Base-by-base conservation (phyloP, 805 yeast genomes). In the Candida ipomoeae region DNA sequence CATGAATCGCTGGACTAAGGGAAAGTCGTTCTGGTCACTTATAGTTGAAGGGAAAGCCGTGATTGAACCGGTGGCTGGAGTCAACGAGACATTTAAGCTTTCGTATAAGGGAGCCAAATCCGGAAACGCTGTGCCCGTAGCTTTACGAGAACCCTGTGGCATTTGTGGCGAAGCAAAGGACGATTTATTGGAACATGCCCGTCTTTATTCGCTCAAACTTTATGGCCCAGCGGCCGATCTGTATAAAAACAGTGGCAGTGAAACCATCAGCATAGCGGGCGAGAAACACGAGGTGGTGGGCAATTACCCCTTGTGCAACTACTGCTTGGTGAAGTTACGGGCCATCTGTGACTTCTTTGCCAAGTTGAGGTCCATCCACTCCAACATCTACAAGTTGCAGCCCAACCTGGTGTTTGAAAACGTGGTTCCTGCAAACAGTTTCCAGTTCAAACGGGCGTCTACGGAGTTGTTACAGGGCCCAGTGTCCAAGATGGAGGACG, bases 1-100 rank as follows among this genome's bases (percentile, higher is more conserved):
- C 45, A 66, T 73, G 42, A 71, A 65, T 55, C 59, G 77, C 51
- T 73, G 75, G 75, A 69, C 63, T 49, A 71, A 69, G 59, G 75
- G 73, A 3, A 71, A 69, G 54, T 60, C 82, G 11, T 77, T 91
- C 49, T 73, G 90, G 74, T 67, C 75, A 42, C 78, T 84, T 15
- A 75, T 92, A 55, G 78, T 87, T 32, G 97, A 90, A 46, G 95
- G 95, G 3, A 77, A 85, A 40, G 89, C 89, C 5, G 75, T 82
- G 3, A 83, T 92, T 37, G 96, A 90, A 66, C 99, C 99, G 0
- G 79, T 91, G 7, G 81, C 89, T 46, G 91, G 92, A 0, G 77
- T 85, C 38, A 90, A 91, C 60, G 95, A 87, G 65, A 79, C 81
- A 1, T 85, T 85, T 69, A 81, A 83, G 58, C 58, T 72, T 34